Conservation (phyloP, 1,284 basidiomycete genomes). For the Serendipita sp. region DNA sequence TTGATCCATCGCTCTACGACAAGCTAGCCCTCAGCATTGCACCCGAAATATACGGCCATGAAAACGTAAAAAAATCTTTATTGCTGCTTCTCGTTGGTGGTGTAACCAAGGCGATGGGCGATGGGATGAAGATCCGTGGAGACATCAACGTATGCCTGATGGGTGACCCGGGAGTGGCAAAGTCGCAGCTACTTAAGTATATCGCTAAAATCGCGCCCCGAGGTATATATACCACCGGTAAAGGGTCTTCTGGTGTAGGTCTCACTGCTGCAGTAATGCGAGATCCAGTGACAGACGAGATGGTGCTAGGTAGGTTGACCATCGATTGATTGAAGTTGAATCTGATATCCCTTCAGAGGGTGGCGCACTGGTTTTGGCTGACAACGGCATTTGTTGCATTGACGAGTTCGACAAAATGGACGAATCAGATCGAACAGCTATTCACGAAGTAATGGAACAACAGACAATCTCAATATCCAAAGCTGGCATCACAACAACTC, state of each 20-base stretch:
- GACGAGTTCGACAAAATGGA: slow-evolving; percentile 99
- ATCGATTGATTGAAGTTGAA: slow-evolving; percentile 6
- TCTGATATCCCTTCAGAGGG: slow-evolving; percentile 53
- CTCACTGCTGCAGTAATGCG: slow-evolving; percentile 98
- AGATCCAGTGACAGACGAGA: slow-evolving; percentile 98
- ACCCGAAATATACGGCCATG: slow-evolving; percentile 96
- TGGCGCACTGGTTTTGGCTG: slow-evolving; percentile 92
- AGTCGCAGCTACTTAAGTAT: slow-evolving; percentile 95
- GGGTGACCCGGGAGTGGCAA: slow-evolving; percentile 99
- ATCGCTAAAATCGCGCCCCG: slow-evolving; percentile 97
- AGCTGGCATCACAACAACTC: slow-evolving; percentile 95
- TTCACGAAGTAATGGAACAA: slow-evolving; percentile 99
- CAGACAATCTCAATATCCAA: slow-evolving; percentile 99
- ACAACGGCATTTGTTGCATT: slow-evolving; percentile 99
- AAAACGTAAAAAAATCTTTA: slow-evolving; percentile 97
- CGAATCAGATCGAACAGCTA: slow-evolving; percentile 91
- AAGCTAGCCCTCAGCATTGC: slow-evolving; percentile 82
- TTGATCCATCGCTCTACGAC: slow-evolving; percentile 71
- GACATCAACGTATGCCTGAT: slow-evolving; percentile 97
- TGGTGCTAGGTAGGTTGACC: slow-evolving; percentile 74
- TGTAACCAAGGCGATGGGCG: slow-evolving; percentile 85
- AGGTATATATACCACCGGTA: slow-evolving; percentile 96
- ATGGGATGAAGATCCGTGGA: slow-evolving; percentile 98
- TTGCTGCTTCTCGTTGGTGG: slow-evolving; percentile 88
- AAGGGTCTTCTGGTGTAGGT: slow-evolving; percentile 96